Percentiles rank a stretch among this genome's conserved stretches.
These are phyloP conservation scores for Russula ochroleuca DNA, from an alignment of 768 basidiomycete species.

Conservation along the genomic window DNA sequence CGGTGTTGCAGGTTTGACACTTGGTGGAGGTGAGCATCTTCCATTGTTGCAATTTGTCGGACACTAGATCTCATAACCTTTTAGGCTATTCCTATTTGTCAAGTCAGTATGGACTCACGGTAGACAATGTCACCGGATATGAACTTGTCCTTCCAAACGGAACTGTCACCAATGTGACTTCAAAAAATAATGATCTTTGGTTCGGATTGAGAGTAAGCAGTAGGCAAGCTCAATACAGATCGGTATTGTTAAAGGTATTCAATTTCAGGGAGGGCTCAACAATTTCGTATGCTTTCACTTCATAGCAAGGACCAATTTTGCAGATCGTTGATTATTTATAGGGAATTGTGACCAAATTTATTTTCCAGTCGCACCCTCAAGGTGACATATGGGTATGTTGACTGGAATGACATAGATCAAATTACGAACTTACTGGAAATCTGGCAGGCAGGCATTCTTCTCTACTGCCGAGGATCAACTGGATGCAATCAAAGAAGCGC, in stretches of 20 bases:
- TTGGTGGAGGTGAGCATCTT: constrained; percentile 28
- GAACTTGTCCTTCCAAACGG: constrained; percentile 35
- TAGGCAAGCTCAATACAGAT: neutral
- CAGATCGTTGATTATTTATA: neutral
- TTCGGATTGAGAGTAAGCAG: constrained; percentile 20
- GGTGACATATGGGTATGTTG: constrained; percentile 12
- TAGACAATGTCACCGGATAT: constrained; percentile 35
- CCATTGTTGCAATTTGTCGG: neutral
- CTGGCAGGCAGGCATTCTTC: neutral
- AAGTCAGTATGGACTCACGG: constrained; percentile 34
- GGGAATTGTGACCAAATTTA: constrained; percentile 25
- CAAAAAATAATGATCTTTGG: constrained; percentile 13
- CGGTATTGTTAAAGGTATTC: neutral
- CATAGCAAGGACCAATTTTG: neutral
- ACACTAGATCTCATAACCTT: neutral
- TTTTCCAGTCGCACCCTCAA: constrained; percentile 13
- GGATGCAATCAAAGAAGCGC: neutral
- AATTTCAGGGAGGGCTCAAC: constrained; percentile 18
- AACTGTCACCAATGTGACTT: constrained; percentile 7
- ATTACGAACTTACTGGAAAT: neutral
- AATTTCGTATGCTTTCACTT: constrained; percentile 7
- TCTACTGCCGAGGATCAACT: neutral
- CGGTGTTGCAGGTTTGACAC: constrained; percentile 29
- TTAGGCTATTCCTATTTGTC: constrained; percentile 35
- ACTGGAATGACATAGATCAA: neutral